Evolutionary conservation across 2,329 filamentous ascomycete genomes (phyloP), one percentile per base, ranked within the genome.

Genomic region (Sporothrix pseudoabietina): DNA sequence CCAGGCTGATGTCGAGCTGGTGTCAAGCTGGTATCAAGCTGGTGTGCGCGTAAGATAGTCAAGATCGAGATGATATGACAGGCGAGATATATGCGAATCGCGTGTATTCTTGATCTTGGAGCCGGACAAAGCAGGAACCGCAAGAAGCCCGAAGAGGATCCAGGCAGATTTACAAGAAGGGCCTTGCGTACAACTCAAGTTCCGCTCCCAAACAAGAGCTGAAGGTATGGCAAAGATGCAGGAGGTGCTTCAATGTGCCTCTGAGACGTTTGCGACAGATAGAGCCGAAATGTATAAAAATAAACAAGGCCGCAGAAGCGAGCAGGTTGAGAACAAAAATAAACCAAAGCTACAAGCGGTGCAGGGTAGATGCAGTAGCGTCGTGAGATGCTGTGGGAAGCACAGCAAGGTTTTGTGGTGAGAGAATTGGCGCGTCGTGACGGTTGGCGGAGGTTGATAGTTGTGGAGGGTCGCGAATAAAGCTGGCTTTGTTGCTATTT

Each of bases 321-420:
- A 68, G 8, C 44, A 68, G 52, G 44, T 49, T 14, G 26, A 52
- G 26, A 32, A 52, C n/a, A 52, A 52, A 68, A 49, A 68, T 35
- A 52, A 52, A 52, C 5, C 26, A 30, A 44, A 19, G 41, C n/a
- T 69, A 49, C 52, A 39, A 54, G 47, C 52, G 32, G 32, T 52
- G 49, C 52, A 70, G 32, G 47, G 68, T 30, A 57, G 49, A 44
- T 70, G 52, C 49, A 70, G 65, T 68, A 68, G 65, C 65, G 65
- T 68, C 41, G 65, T 52, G 65, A 4, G 44, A n/a, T 47, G n/a
- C 41, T 65, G 39, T 47, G 39, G 61, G 61, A 66, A 47, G 61
- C 44, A 26, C 65, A 3, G 65, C 65, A 68, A 35, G n/a, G 39
- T 47, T 47, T 47, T 47, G 35, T 41, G n/a, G 59, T 26, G 52